Base-by-base conservation (phyloP, 306 rosid species). In the Prunus davidiana region DNA sequence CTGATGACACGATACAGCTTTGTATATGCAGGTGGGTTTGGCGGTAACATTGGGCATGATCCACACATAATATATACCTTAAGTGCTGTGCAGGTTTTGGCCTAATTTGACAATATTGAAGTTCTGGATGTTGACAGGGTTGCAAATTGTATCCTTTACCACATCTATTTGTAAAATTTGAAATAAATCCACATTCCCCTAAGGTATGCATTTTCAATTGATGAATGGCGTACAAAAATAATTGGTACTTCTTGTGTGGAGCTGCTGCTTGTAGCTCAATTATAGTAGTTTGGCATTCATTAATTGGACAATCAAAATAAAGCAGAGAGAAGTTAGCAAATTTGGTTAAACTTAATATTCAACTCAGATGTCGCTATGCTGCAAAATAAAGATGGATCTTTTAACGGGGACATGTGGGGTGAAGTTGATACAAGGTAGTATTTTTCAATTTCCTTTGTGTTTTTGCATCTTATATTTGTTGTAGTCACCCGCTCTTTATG, bases 331-430 rank as follows among this genome's bases (percentile, higher is more conserved):
- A 18, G 16, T 8, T 52, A 62, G 52, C 8, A 8, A 20, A 7
- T 68, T 52, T 72, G 76, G 79, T 78, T 58, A 47, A 46, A 71
- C 93, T 90, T 92, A 86, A 81, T 71, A 51, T 71, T 45, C 71
- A 58, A 24, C 74, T 72, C 77, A 92, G 97, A 90, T 83, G 74
- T 92, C 74, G 92, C 89, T 62, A 80, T 86, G 76, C 86, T 95
- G 80, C 97, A 95, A 89, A 90, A 87, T 69, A 88, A 89, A 82
- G 99, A 92, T 80, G 97, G 98, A 72, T 92, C 97, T 55, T 92
- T 95, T 90, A 89, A 97, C 2, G 97, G 96, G 75, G 97, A 94
- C 74, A 84, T 83, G 56, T 92, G 93, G 93, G 98, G 96, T 83
- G 97, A 95, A 86, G 84, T 92, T 78, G 99, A 92, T 80, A 89